These are phyloP conservation scores for Phaffomyces opuntiae DNA, from an alignment of 805 yeast genomes.

Conservation along the genomic window DNA sequence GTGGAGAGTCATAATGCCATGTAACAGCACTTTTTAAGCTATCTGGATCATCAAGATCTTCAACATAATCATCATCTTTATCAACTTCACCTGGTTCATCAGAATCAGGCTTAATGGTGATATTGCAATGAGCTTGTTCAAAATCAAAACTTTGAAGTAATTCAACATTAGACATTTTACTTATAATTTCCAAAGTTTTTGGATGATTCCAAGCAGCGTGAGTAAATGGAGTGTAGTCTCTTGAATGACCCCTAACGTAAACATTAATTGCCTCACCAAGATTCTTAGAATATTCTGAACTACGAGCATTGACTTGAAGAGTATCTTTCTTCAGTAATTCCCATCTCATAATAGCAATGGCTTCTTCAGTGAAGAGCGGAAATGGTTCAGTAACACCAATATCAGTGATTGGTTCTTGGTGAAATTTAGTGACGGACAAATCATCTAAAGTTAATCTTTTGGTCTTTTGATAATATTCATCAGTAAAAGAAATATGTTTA, in stretches of 20 bases:
- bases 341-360: conserved; percentile 49
- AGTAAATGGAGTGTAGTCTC: conserved; percentile 40
- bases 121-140: conserved; percentile 48
- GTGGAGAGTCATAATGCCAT: conserved; percentile 61
- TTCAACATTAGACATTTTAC: conserved; percentile 41
- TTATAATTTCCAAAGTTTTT: conserved; percentile 43
- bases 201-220: conserved; percentile 56
- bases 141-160: conserved; percentile 30
- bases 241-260: conserved; percentile 43
- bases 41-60: conserved; percentile 6
- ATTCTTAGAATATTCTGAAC: conserved; percentile 34
- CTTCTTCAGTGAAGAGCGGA: conserved; percentile 55
- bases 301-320: conserved; percentile 38
- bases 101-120: conserved; percentile 32
- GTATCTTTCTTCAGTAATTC: conserved; percentile 43
- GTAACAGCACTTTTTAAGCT: conserved; percentile 47
- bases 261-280: conserved; percentile 36
- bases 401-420: conserved; percentile 41
- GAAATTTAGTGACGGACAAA: conserved; percentile 32
- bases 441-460: conserved; percentile 40
- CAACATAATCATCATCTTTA: background rate
- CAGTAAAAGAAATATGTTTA: conserved; percentile 31
- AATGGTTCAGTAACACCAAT: conserved; percentile 55
- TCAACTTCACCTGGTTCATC: conserved; percentile 1
- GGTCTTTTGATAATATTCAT: conserved; percentile 30